Evolutionary conservation across 192 early-diverging fungal genomes (phyloP).

Genomic region (Umbelopsis isabellina): DNA sequence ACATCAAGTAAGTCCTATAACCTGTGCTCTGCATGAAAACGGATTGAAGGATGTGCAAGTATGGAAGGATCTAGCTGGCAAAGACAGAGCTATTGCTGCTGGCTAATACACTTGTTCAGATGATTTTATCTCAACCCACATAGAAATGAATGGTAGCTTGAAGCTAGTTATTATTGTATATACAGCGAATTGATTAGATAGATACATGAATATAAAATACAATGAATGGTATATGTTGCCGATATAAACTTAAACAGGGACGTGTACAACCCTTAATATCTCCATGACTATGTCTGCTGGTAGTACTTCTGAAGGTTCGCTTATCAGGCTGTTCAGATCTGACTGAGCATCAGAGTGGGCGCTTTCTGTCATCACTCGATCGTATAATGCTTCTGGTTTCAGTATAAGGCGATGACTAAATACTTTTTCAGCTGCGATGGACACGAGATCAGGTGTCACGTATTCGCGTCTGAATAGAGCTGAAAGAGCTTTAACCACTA

Average conservation of each 20-base stretch:
- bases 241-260: constrained; percentile 26
- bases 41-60: constrained; percentile 63
- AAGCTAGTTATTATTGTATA: constrained; percentile 1
- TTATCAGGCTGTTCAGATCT: neutral
- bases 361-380: neutral
- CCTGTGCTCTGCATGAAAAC: constrained; percentile 46
- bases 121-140: neutral
- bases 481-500: constrained; percentile 53
- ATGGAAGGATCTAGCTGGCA: constrained; percentile 81
- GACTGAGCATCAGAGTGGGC: neutral
- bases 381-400: neutral
- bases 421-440: constrained; percentile 60
- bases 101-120: constrained; percentile 9
- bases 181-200: neutral
- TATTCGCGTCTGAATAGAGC: constrained; percentile 53
- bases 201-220: neutral
- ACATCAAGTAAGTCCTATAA: constrained; percentile 63
- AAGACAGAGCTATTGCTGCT: constrained; percentile 67
- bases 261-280: constrained; percentile 32
- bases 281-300: constrained; percentile 38
- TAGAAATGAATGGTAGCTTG: too few relatives aligned
- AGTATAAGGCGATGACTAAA: constrained; percentile 54
- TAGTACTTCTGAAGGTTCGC: neutral
- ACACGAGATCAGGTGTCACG: constrained; percentile 56
- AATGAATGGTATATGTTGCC: constrained; percentile 1